These are phyloP conservation scores for Phytophthora chlamydospora DNA, from an alignment of 352 stramenopile species.

Conservation along the genomic window DNA sequence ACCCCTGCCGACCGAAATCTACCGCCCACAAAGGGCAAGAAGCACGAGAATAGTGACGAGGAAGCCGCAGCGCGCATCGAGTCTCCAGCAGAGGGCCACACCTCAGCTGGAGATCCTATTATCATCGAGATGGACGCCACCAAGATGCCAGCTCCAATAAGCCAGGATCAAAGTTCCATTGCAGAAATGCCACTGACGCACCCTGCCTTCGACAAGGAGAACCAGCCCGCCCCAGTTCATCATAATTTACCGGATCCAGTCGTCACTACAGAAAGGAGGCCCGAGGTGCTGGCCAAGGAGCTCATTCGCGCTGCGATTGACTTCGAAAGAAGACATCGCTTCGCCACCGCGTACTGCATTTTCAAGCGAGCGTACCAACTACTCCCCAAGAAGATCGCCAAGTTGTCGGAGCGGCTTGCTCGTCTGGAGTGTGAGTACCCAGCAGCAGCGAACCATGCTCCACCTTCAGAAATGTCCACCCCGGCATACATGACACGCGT, in stretches of 20 bases:
- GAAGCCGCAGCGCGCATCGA: too few relatives aligned
- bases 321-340: constrained; percentile 51
- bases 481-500: constrained; percentile 45
- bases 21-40: too few relatives aligned
- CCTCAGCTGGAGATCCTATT: background rate
- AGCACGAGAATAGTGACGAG: too few relatives aligned
- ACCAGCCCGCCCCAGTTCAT: background rate
- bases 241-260: background rate
- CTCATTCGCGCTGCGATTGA: constrained; percentile 60
- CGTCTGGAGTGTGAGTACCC: constrained; percentile 39
- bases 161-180: too few relatives aligned
- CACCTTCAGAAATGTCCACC: constrained; percentile 51
- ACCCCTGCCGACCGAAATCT: too few relatives aligned
- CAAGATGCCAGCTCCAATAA: too few relatives aligned
- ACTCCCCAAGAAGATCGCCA: constrained; percentile 52
- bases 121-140: background rate
- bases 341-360: constrained; percentile 46
- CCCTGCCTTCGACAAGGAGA: constrained; percentile 20
- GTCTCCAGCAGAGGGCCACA: too few relatives aligned
- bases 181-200: background rate
- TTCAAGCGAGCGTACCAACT: constrained; percentile 62
- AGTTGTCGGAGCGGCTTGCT: constrained; percentile 49
- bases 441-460: constrained; percentile 19
- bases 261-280: constrained; percentile 16
- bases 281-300: constrained; percentile 57